Evolutionary conservation across 306 rosid species (phyloP).

Genomic region (Erythrophleum fordii): DNA sequence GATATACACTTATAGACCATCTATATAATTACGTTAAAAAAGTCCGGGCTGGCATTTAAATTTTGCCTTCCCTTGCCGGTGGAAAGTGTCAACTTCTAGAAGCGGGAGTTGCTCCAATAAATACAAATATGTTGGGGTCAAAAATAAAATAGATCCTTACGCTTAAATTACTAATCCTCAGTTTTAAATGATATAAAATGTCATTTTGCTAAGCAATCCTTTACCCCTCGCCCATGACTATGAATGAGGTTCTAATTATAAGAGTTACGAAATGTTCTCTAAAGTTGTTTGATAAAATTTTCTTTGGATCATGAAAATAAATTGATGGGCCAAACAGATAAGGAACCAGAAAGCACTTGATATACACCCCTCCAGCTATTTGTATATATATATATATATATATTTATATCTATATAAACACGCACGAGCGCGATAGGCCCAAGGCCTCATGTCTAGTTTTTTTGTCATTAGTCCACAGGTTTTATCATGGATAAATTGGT

Average conservation of each 20-base stretch:
- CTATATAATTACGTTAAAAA: background rate
- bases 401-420: too few species aligned
- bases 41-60: background rate
- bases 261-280: background rate
- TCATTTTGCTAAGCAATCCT: background rate
- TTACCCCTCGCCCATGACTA: background rate
- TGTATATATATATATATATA: too few species aligned
- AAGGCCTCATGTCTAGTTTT: too few species aligned
- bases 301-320: background rate
- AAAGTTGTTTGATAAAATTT: background rate
- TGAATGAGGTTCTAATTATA: too few species aligned
- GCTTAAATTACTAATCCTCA: background rate
- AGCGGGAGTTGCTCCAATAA: background rate
- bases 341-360: background rate
- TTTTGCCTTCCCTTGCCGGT: background rate
- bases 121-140: background rate
- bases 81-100: background rate
- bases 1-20: background rate
- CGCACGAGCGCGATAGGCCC: too few species aligned
- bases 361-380: background rate
- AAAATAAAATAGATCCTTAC: background rate
- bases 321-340: background rate
- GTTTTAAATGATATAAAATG: too few species aligned
- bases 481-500: too few species aligned
- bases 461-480: too few species aligned